Percentiles rank a stretch among this genome's conserved stretches.
Conservation (phyloP, 768 basidiomycete genomes). For the Trametes villosa region DNA sequence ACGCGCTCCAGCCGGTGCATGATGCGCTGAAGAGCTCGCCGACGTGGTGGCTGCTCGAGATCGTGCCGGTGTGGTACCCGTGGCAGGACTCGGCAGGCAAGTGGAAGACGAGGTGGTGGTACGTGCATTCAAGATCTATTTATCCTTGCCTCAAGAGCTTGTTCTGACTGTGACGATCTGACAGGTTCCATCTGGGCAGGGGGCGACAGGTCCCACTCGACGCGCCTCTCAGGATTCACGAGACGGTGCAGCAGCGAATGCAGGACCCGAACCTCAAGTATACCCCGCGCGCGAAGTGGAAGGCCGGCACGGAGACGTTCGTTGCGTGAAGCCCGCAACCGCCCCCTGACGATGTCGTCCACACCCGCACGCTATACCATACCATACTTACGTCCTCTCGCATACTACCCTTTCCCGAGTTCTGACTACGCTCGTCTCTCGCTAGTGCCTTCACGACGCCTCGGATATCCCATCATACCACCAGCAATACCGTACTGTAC, state of each 20-base stretch:
- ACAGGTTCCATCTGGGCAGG: slow-evolving; percentile 58
- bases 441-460: too few species aligned
- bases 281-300: slow-evolving; percentile 60
- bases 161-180: neutral
- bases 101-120: slow-evolving; percentile 64
- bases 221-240: slow-evolving; percentile 59
- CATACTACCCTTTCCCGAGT: too few species aligned
- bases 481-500: too few species aligned
- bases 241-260: slow-evolving; percentile 65
- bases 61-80: slow-evolving; percentile 55
- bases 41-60: slow-evolving; percentile 76
- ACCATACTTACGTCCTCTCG: too few species aligned
- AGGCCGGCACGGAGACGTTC: slow-evolving; percentile 51
- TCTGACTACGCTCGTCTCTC: too few species aligned
- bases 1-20: slow-evolving; percentile 54
- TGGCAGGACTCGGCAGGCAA: slow-evolving; percentile 60
- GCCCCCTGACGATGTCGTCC: neutral
- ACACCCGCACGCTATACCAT: too few species aligned
- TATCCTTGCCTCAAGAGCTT: neutral
- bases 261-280: slow-evolving; percentile 52
- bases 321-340: slow-evolving; percentile 34
- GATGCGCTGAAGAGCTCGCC: slow-evolving; percentile 51
- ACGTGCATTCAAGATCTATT: slow-evolving; percentile 29
- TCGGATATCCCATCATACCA: too few species aligned
- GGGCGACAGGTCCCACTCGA: slow-evolving; percentile 54